Conservation (phyloP, 257 asterid genomes). For the Paraleonurus japonicus region DNA sequence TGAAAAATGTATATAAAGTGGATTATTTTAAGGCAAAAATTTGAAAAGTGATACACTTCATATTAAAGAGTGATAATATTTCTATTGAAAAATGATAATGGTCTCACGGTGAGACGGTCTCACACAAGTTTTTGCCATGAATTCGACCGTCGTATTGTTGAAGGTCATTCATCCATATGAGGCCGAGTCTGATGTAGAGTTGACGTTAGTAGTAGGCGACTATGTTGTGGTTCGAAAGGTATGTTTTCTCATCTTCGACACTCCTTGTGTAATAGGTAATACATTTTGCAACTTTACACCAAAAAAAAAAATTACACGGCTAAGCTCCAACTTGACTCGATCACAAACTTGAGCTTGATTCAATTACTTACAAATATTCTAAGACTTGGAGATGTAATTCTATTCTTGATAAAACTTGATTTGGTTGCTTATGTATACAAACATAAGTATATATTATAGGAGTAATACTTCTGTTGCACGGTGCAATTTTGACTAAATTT, state of each 20-base stretch:
- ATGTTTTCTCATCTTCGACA: background rate
- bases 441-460: too few species aligned
- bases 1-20: too few species aligned
- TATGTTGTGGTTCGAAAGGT: conserved; percentile 74
- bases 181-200: conserved; percentile 67
- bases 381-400: background rate
- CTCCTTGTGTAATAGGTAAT: background rate
- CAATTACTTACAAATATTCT: background rate
- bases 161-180: conserved; percentile 68
- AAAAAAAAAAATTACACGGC: too few species aligned
- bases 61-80: too few species aligned
- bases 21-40: too few species aligned
- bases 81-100: too few species aligned
- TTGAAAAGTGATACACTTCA: too few species aligned
- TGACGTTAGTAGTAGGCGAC: conserved; percentile 64
- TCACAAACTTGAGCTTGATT: background rate
- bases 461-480: too few species aligned
- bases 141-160: background rate
- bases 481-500: too few species aligned
- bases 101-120: too few species aligned
- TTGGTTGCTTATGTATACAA: background rate
- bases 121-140: too few species aligned
- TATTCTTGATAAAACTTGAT: background rate
- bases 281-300: too few species aligned
- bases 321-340: background rate